These are phyloP conservation scores for Apostasia ramifera DNA, from an alignment of 106 monocot species.

Conservation along the genomic window DNA sequence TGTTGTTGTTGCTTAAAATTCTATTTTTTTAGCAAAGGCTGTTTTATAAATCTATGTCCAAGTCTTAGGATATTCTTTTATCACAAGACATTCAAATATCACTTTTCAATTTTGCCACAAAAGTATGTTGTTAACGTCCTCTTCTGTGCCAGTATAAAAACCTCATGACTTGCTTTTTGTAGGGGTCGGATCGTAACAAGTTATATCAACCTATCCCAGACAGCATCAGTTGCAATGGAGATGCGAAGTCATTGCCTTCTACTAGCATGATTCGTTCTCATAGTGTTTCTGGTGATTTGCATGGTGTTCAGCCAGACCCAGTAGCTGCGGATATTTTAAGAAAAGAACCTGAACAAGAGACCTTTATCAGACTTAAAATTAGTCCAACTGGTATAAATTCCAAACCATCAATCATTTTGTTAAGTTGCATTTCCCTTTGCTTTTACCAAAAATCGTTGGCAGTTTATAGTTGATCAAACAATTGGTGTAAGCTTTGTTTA, in stretches of 20 bases:
- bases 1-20: too few relatives aligned
- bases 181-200: slow-evolving; percentile 33
- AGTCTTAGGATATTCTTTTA: too few relatives aligned
- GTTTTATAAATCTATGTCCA: too few relatives aligned
- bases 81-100: too few relatives aligned
- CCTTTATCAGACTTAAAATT: slow-evolving; percentile 66
- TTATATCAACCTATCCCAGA: slow-evolving; percentile 38
- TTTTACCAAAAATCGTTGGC: too few relatives aligned
- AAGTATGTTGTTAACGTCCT: too few relatives aligned
- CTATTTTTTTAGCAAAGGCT: too few relatives aligned
- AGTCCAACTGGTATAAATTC: slow-evolving; percentile 57
- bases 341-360: slow-evolving; percentile 93
- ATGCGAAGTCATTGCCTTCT: slow-evolving; percentile 45
- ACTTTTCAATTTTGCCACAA: too few relatives aligned
- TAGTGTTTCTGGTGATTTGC: slow-evolving; percentile 87
- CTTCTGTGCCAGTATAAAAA: too few relatives aligned
- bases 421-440: too few relatives aligned
- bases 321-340: slow-evolving; percentile 93
- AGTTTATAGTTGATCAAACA: too few relatives aligned
- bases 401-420: not conserved
- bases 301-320: slow-evolving; percentile 89
- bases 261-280: slow-evolving; percentile 71
- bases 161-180: not conserved
- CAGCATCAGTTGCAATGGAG: slow-evolving; percentile 46
- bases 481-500: too few relatives aligned